Base-by-base conservation (phyloP, 305 asterid genomes). In the Solanum aculeatissimum region DNA sequence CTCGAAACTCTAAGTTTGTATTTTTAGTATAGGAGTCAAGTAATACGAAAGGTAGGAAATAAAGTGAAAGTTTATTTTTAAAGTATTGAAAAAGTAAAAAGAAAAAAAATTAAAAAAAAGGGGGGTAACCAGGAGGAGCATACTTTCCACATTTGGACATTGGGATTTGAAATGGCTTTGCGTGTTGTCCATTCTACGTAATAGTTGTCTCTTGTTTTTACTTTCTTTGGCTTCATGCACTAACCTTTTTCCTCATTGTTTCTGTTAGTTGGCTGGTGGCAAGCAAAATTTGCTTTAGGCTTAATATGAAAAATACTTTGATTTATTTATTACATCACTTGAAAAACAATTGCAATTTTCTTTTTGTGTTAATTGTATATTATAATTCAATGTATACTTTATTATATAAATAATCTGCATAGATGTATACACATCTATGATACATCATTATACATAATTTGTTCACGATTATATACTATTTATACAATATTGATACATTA, bases 121-220 rank as follows among this genome's bases (percentile, higher is more conserved):
- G n/a, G n/a, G n/a, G n/a, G n/a, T 45, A 45, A 45, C 2, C 10
- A 9, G 49, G 0, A n/a, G 6, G 1, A 1, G 16, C 0, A 0
- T 60, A 60, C 25, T 25, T 25, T 11, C 35, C 38, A 58, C 27
- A 54, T n/a, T 58, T 60, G 77, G 16, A 38, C 51, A 19, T 6
- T 15, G n/a, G 16, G 35, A 62, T 25, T 19, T 69, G 27, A 69
- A 69, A n/a, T n/a, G n/a, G n/a, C 38, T 23, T 21, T 21, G 32
- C 69, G 18, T 60, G 38, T 16, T 27, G 69, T 25, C 69, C 69
- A 62, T 10, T 19, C 32, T 38, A 69, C 69, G 9, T 7, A 60
- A 60, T 60, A 35, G 25, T 23, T 53, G 51, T 12, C 53, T n/a
- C 19, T n/a, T 45, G 14, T 40, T n/a, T 70, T n/a, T 70, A 70